These are phyloP conservation scores for Vaccinium darrowii DNA, from an alignment of 148 eudicot species.

Conservation along the genomic window DNA sequence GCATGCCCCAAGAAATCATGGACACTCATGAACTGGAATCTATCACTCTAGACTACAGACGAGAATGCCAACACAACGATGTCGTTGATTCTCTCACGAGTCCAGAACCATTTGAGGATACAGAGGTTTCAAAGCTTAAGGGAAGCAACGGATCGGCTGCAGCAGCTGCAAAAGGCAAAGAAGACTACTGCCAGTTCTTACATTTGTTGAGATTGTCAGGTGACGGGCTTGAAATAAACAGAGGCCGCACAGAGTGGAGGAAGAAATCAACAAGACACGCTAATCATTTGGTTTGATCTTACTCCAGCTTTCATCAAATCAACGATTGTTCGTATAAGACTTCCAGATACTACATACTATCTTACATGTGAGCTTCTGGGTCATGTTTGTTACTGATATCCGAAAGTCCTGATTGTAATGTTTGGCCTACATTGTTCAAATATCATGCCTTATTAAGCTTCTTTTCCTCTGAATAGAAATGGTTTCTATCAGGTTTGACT, in stretches of 20 bases:
- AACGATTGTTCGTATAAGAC: background rate
- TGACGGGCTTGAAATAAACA: slow-evolving; percentile 68
- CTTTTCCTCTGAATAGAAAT: background rate
- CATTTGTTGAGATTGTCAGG: slow-evolving; percentile 74
- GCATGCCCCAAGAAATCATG: slow-evolving; percentile 77
- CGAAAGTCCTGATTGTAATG: background rate
- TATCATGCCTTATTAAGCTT: background rate
- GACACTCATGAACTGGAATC: slow-evolving; percentile 77
- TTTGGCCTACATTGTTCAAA: background rate
- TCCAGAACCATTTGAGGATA: slow-evolving; percentile 35
- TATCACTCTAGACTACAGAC: slow-evolving; percentile 79
- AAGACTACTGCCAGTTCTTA: slow-evolving; percentile 46
- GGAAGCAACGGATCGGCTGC: slow-evolving; percentile 54
- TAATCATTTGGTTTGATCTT: background rate
- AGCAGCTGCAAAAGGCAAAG: slow-evolving; percentile 30
- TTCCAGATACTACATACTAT: background rate
- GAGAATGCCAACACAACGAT: slow-evolving; percentile 86
- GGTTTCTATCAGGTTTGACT: background rate
- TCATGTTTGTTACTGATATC: background rate
- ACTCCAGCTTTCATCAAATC: background rate
- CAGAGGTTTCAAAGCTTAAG: slow-evolving; percentile 26
- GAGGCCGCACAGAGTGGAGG: slow-evolving; percentile 88
- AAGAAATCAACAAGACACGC: slow-evolving; percentile 52
- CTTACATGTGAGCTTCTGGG: background rate
- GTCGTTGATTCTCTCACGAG: slow-evolving; percentile 78